phyloP scores from a whole-genome alignment of 768 basidiomycete genomes.

The Myochromella boudieri region DNA sequence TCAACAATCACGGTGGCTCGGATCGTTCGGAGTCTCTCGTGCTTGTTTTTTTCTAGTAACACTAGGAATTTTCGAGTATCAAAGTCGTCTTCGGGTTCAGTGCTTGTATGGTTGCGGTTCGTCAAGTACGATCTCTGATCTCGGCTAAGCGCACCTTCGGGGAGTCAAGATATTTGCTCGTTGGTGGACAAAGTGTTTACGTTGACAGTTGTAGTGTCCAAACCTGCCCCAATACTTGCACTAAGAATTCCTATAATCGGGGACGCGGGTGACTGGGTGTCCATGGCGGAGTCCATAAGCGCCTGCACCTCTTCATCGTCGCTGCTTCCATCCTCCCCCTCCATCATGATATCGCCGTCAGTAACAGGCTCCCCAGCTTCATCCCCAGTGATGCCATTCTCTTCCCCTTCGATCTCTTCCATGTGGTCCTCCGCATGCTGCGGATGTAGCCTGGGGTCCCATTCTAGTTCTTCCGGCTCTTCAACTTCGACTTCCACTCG shows the following conservation, averaged over 20 bases:
- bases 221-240: no score
- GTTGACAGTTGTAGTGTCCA: no score
- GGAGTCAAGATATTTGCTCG: no score
- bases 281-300: constrained; percentile 26
- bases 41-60: no score
- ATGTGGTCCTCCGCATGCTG: constrained; percentile 5
- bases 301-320: constrained; percentile 31
- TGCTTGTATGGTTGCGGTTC: no score
- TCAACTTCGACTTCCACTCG: constrained; percentile 79
- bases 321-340: constrained; percentile 16
- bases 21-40: no score
- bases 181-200: no score
- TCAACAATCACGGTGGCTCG: no score
- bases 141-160: no score
- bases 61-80: no score
- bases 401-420: constrained; percentile 24
- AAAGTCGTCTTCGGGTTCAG: no score
- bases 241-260: constrained; percentile 2
- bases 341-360: constrained; percentile 19
- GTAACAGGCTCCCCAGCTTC: constrained; percentile 26
- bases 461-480: constrained; percentile 75
- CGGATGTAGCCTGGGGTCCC: constrained; percentile 52
- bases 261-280: constrained; percentile 20
- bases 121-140: no score
- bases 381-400: constrained; percentile 19